Percentiles rank a stretch among this genome's conserved stretches.
These are phyloP conservation scores for Rhizoclosmatium globosum DNA, from an alignment of 192 early-diverging fungal genomes.

Conservation along the genomic window DNA sequence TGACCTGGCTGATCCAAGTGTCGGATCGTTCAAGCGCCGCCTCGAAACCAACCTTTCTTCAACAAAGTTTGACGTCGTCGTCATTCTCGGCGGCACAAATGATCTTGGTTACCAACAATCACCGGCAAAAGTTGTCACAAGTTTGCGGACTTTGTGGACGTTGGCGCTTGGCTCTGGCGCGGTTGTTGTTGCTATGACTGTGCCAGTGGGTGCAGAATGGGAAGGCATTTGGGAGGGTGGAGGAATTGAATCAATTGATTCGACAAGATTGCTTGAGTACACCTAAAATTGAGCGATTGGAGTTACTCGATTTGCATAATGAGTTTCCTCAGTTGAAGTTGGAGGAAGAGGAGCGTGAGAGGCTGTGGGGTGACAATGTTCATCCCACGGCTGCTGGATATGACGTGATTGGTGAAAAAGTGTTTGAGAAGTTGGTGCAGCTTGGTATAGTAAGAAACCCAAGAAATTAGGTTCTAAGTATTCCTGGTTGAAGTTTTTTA, in stretches of 20 bases:
- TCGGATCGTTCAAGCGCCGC: neutral
- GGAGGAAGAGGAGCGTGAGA: neutral
- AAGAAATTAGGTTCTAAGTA: too few relatives aligned
- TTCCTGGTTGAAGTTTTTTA: too few relatives aligned
- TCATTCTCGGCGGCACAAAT: neutral
- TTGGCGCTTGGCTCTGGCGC: neutral
- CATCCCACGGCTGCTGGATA: slow-evolving; percentile 15
- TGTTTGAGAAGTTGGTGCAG: neutral
- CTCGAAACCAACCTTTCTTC: neutral
- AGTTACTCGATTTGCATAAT: neutral
- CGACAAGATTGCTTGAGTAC: neutral
- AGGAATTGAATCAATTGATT: neutral
- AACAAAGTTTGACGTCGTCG: neutral
- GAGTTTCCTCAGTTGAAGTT: neutral
- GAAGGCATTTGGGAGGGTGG: neutral
- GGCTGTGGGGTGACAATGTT: slow-evolving; percentile 5
- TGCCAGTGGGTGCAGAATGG: neutral
- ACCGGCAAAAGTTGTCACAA: neutral
- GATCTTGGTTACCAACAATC: neutral
- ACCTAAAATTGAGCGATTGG: neutral
- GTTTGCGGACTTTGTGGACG: neutral
- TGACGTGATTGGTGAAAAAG: slow-evolving; percentile 7
- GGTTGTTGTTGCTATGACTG: neutral
- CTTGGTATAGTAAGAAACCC: too few relatives aligned
- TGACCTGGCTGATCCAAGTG: neutral